Evolutionary conservation across 2,329 filamentous ascomycete genomes (phyloP).

Genomic region (Helminthosporium solani): DNA sequence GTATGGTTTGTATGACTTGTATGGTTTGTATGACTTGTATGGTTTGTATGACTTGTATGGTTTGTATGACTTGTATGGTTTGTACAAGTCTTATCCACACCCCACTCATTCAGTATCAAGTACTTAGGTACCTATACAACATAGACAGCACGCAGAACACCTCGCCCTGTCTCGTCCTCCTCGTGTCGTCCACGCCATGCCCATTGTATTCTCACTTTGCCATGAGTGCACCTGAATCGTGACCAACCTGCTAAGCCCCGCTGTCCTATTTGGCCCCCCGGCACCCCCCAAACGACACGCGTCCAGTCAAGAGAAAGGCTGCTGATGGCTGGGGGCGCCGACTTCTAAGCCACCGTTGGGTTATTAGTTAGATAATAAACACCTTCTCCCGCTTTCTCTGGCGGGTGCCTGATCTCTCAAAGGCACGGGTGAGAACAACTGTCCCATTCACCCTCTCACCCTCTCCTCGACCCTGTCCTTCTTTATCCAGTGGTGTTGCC

Average conservation of each 20-base stretch:
- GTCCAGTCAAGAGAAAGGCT: slow-evolving; percentile 12
- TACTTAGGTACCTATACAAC: no score
- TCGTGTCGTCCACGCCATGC: neutral
- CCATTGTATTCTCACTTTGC: slow-evolving; percentile 13
- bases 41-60: no score
- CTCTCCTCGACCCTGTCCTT: slow-evolving; percentile 7
- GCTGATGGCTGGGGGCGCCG: slow-evolving; percentile 14
- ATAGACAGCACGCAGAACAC: no score
- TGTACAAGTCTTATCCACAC: no score
- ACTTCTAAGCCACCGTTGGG: slow-evolving; percentile 16
- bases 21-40: no score
- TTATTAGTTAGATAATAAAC: slow-evolving; percentile 19
- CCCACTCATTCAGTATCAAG: no score
- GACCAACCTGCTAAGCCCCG: slow-evolving; percentile 32
- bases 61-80: no score
- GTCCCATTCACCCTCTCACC: no score
- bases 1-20: no score
- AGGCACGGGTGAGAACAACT: slow-evolving; percentile 18
- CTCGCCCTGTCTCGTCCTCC: no score
- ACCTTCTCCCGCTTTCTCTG: slow-evolving; percentile 14
- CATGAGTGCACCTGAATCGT: slow-evolving; percentile 20
- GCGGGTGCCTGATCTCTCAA: slow-evolving; percentile 35
- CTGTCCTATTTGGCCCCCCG: slow-evolving; percentile 15
- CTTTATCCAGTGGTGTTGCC: slow-evolving; percentile 13
- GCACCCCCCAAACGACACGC: slow-evolving; percentile 13